These are phyloP conservation scores for Botrytis cinerea DNA, from an alignment of 2,329 filamentous ascomycete species.

Conservation along the genomic window DNA sequence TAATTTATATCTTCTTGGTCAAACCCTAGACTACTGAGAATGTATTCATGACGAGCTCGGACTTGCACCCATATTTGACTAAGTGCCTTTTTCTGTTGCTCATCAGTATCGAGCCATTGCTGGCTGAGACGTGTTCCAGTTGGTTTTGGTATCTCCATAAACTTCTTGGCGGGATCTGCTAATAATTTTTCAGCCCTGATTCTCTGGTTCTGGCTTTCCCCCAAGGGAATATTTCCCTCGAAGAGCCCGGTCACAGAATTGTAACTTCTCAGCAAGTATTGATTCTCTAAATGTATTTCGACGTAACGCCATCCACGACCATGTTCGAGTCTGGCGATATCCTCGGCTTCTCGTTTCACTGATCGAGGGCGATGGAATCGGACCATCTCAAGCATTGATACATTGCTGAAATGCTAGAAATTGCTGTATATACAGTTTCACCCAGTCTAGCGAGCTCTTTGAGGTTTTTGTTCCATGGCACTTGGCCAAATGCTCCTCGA, in stretches of 20 bases:
- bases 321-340: background rate
- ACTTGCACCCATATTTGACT: background rate
- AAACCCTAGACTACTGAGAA: background rate
- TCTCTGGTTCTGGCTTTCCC: too few species aligned
- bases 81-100: background rate
- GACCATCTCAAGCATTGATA: conserved; percentile 22
- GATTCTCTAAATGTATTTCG: background rate
- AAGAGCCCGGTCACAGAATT: background rate
- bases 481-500: conserved; percentile 12
- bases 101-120: background rate
- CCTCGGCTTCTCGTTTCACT: background rate
- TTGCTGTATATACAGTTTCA: background rate
- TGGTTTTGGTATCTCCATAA: background rate
- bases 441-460: conserved; percentile 18
- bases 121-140: background rate
- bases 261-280: too few species aligned
- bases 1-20: background rate
- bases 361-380: conserved; percentile 15
- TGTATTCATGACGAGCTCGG: background rate
- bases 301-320: background rate
- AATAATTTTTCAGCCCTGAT: too few species aligned
- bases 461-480: background rate
- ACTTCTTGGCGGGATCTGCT: background rate
- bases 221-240: background rate
- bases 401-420: conserved; percentile 15